Base-by-base conservation (phyloP, 1,139 yeast species). In the Taphrina communis region DNA sequence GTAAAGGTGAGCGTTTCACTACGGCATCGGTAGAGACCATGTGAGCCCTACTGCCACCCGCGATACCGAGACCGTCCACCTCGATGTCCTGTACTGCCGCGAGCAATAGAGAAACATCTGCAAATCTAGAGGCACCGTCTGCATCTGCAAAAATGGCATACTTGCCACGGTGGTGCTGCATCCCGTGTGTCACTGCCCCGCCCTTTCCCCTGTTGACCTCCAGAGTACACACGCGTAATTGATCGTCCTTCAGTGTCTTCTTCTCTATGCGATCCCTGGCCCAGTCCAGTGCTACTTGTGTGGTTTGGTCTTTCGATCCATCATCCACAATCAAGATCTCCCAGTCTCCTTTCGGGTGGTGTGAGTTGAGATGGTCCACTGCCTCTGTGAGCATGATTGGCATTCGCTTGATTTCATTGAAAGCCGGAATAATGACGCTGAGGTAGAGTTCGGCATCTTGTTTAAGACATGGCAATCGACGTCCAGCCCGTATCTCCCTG, bases 1-100 rank as follows among this genome's bases (percentile, higher is more conserved):
- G 84, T 67, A 95, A 82, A 72, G 90, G 86, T 0, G 97, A 88
- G 73, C 99, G 83, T 76, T 93, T 90, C 11, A 94, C 97, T 68
- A 94, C 99, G 0, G 97, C 97, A 73, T 93, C 97, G 0, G 97
- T 90, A 71, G 88, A 87, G 35, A 93, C 97, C 97, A 94, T 91
- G 76, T 94, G 98, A 1, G 98, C 97, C 65, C 99, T 85, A 19
- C 97, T 90, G 1, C 99, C 99, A 70, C 95, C 85, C 0, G 96
- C 93, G 42, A 94, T 82, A 0, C 85, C 88, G 0, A 90, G 83
- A 0, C 71, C 75, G 41, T 58, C 25, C 57, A 46, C 3, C 44
- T 79, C 80, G n/a, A 76, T 68, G 39, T 71, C 71, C 68, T 78
- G 73, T 6, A 89, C 81, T 39, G 80, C 79, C 1, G 76, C 77